Conservation (phyloP, 2,329 filamentous ascomycete genomes). For the Beauveria sp. region DNA sequence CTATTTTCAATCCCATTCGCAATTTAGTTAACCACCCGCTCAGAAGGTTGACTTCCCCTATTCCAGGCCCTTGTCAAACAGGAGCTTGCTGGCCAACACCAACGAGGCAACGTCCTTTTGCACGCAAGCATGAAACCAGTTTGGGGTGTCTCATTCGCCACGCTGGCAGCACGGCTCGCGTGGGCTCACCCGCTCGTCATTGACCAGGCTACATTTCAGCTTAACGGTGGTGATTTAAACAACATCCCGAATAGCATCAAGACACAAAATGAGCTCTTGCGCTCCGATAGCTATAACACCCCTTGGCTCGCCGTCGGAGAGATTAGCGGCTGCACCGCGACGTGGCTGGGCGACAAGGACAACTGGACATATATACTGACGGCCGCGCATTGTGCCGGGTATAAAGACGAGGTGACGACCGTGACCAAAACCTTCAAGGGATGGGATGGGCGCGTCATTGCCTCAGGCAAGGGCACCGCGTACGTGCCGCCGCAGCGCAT, state of each 20-base stretch:
- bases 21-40: too few relatives aligned
- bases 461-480: background rate
- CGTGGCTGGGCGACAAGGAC: background rate
- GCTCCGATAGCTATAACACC: background rate
- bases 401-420: background rate
- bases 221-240: background rate
- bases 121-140: background rate
- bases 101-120: too few relatives aligned
- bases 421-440: background rate
- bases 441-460: background rate
- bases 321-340: background rate
- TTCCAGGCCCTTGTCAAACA: too few relatives aligned
- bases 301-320: background rate
- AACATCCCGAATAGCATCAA: background rate
- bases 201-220: background rate
- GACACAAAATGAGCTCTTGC: background rate
- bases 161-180: background rate
- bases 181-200: background rate
- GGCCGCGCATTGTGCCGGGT: background rate
- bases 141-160: background rate
- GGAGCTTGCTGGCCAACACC: too few relatives aligned
- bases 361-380: background rate
- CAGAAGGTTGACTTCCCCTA: too few relatives aligned
- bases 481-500: background rate
- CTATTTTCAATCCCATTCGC: too few relatives aligned